Evolutionary conservation across 768 basidiomycete genomes (phyloP).

Genomic region (Serendipita vermifera): DNA sequence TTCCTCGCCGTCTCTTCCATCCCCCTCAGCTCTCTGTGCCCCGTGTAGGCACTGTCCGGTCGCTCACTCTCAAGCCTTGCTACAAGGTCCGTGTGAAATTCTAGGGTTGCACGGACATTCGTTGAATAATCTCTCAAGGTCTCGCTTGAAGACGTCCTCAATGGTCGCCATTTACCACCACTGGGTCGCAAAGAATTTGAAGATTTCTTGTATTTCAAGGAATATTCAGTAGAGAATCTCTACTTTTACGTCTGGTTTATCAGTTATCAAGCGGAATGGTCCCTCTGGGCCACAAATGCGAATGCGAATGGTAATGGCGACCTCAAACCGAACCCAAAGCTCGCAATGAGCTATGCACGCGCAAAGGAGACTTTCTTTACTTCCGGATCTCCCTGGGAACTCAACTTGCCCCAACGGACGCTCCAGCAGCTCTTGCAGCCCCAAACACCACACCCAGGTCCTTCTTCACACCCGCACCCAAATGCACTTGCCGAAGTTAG

Average conservation of each 20-base stretch:
- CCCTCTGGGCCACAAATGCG: neutral
- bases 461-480: slow-evolving; percentile 5
- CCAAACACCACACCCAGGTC: neutral
- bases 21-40: slow-evolving; percentile 12
- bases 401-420: slow-evolving; percentile 37
- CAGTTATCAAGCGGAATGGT: neutral
- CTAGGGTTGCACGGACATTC: neutral
- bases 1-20: slow-evolving; percentile 13
- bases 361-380: slow-evolving; percentile 75
- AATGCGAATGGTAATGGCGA: neutral
- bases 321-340: slow-evolving; percentile 11
- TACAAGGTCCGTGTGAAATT: neutral
- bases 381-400: slow-evolving; percentile 55
- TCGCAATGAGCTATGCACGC: slow-evolving; percentile 64
- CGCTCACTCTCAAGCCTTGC: slow-evolving; percentile 13
- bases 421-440: neutral
- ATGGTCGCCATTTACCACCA: slow-evolving; percentile 66
- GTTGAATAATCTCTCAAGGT: too few relatives aligned
- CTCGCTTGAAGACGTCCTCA: slow-evolving; percentile 59
- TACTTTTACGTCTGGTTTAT: slow-evolving; percentile 23
- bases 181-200: slow-evolving; percentile 65
- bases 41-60: slow-evolving; percentile 16
- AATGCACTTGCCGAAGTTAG: slow-evolving; percentile 7
- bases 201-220: slow-evolving; percentile 73
- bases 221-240: slow-evolving; percentile 63